Percentiles rank a stretch among this genome's conserved stretches.
Evolutionary conservation across 208 protist genomes (phyloP).

Genomic region (Vickermania spadyakhi): DNA sequence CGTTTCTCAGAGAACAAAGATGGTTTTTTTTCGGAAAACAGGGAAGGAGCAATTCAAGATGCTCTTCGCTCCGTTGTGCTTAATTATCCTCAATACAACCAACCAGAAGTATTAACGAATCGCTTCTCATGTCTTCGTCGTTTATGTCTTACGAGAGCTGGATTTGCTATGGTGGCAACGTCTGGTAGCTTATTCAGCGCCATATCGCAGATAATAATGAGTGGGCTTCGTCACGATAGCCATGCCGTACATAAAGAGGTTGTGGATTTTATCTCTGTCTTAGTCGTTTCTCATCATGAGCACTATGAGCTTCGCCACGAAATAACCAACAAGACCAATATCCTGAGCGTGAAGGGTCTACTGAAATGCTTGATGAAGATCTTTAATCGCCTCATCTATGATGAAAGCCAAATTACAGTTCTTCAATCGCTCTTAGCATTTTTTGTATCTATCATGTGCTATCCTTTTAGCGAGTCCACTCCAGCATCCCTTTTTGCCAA

Average conservation of each 20-base stretch:
- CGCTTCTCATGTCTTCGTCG: constrained; percentile 78
- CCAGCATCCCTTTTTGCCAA: constrained; percentile 52
- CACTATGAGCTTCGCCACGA: constrained; percentile 87
- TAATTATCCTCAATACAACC: constrained; percentile 25
- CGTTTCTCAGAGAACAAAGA: constrained; percentile 82
- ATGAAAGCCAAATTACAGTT: constrained; percentile 73
- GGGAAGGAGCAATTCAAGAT: constrained; percentile 78
- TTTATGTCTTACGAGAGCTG: constrained; percentile 74
- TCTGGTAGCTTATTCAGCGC: constrained; percentile 51
- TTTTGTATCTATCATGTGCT: constrained; percentile 86
- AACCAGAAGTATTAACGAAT: constrained; percentile 28
- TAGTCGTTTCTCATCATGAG: constrained; percentile 92
- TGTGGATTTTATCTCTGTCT: constrained; percentile 80
- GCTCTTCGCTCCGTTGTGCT: constrained; percentile 51
- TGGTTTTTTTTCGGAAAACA: constrained; percentile 87
- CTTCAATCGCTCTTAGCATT: constrained; percentile 79
- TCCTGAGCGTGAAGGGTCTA: constrained; percentile 69
- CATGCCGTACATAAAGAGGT: constrained; percentile 62
- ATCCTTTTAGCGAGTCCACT: constrained; percentile 86
- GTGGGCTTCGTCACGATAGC: constrained; percentile 61
- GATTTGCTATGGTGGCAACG: constrained; percentile 79
- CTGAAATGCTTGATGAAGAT: constrained; percentile 52
- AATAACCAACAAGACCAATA: constrained; percentile 79
- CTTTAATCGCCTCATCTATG: constrained; percentile 53
- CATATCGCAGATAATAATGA: constrained; percentile 35